A percentile compares a stretch with the other conserved stretches of the same genome.
phyloP scores from a whole-genome alignment of 208 protist genomes.

The Herpetomonas tarakana region DNA sequence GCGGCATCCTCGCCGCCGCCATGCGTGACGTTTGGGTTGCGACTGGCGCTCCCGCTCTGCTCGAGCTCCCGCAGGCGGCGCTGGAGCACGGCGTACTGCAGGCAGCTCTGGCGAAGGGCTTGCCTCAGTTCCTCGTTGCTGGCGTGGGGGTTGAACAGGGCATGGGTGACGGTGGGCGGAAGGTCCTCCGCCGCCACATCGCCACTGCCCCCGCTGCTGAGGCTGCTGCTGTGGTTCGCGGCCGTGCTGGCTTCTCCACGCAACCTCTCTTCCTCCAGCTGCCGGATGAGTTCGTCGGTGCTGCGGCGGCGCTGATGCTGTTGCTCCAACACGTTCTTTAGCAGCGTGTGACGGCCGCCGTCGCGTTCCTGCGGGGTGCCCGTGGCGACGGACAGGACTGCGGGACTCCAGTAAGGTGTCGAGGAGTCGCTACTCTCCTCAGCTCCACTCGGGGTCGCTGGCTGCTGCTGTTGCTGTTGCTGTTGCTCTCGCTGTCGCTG shows the following conservation, averaged over 20 bases:
- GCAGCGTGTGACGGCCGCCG: not conserved
- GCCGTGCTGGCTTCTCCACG: too few relatives aligned
- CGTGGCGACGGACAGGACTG: too few relatives aligned
- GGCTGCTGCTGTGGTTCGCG: not conserved
- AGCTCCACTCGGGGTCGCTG: too few relatives aligned
- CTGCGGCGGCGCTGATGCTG: not conserved
- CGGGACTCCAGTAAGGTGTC: too few relatives aligned
- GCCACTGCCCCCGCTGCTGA: not conserved
- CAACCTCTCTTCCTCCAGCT: not conserved
- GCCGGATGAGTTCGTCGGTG: not conserved
- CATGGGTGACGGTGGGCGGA: not conserved
- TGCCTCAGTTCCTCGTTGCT: conserved; percentile 18
- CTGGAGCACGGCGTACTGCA: conserved; percentile 14
- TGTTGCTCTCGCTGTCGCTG: conserved; percentile 5
- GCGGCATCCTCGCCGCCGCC: not conserved
- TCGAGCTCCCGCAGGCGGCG: conserved; percentile 8
- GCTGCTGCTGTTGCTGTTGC: conserved; percentile 2
- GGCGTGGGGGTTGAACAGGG: conserved; percentile 11
- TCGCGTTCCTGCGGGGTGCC: too few relatives aligned
- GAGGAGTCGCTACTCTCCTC: too few relatives aligned
- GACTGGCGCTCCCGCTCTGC: not conserved
- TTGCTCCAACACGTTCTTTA: not conserved
- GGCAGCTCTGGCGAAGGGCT: conserved; percentile 15
- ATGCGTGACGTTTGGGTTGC: not conserved
- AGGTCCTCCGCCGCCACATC: not conserved